A percentile compares a stretch with the other conserved stretches of the same genome.
Evolutionary conservation across 1,139 yeast species (phyloP).

Genomic region (Debaryomyces robertsiae): DNA sequence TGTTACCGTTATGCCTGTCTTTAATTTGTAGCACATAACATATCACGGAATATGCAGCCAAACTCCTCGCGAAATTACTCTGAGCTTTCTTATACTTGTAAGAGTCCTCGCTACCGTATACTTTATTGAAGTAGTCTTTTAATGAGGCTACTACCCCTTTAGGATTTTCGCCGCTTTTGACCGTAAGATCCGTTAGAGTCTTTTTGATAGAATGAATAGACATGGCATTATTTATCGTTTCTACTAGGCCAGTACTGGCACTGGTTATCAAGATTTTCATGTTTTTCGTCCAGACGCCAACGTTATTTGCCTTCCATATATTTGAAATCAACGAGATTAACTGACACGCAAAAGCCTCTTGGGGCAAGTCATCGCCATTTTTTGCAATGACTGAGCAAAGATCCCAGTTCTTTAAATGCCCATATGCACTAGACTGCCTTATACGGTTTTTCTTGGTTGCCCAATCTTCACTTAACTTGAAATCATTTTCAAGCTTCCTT

Average conservation of each 20-base stretch:
- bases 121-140: conserved; percentile 71
- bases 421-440: conserved; percentile 72
- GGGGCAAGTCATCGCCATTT: conserved; percentile 93
- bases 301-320: conserved; percentile 71
- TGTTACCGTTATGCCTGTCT: conserved; percentile 96
- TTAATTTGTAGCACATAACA: conserved; percentile 89
- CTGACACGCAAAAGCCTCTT: conserved; percentile 97
- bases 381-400: conserved; percentile 92
- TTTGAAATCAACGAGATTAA: conserved; percentile 81
- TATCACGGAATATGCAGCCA: conserved; percentile 86
- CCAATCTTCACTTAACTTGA: conserved; percentile 96
- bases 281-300: conserved; percentile 85
- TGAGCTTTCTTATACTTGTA: conserved; percentile 69
- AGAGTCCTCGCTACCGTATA: conserved; percentile 65
- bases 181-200: conserved; percentile 76
- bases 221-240: conserved; percentile 91
- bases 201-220: conserved; percentile 93
- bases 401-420: conserved; percentile 92
- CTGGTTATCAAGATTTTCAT: conserved; percentile 93
- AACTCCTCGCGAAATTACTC: conserved; percentile 76
- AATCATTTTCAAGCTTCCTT: conserved; percentile 85
- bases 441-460: conserved; percentile 75
- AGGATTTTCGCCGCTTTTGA: conserved; percentile 63
- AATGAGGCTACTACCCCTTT: conserved; percentile 72
- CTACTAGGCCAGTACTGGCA: conserved; percentile 88